Conservation (phyloP, 106 monocot genomes). For the Apostasia shenzhenica region DNA sequence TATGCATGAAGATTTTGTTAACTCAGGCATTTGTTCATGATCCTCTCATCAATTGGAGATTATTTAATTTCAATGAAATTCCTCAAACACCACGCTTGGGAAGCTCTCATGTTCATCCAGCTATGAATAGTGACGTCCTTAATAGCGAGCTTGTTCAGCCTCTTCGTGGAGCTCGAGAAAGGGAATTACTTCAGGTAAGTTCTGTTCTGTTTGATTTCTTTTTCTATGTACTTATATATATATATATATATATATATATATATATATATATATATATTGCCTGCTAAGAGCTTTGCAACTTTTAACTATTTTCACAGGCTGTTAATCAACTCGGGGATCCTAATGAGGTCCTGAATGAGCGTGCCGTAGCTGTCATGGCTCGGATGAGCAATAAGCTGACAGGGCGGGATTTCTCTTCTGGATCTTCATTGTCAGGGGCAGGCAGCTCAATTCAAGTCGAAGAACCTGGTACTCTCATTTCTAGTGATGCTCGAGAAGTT, state of each 20-base stretch:
- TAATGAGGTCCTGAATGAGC: constrained; percentile 87
- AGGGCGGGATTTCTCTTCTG: constrained; percentile 74
- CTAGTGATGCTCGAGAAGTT: constrained; percentile 55
- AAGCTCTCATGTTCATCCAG: constrained; percentile 46
- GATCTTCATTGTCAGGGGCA: constrained; percentile 36
- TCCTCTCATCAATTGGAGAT: constrained; percentile 95
- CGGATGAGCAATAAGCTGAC: constrained; percentile 94
- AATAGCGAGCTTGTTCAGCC: constrained; percentile 68
- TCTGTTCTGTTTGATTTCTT: not conserved
- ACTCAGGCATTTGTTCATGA: constrained; percentile 98
- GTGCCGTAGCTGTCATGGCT: constrained; percentile 82
- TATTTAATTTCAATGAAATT: constrained; percentile 98
- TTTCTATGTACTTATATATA: too few relatives aligned
- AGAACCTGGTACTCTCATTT: constrained; percentile 26
- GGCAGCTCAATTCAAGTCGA: constrained; percentile 27
- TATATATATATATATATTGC: too few relatives aligned
- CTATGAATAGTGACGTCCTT: constrained; percentile 57
- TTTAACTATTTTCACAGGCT: constrained; percentile 33
- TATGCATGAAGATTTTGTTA: not conserved
- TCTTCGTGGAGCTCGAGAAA: constrained; percentile 80
- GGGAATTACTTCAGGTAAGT: constrained; percentile 76
- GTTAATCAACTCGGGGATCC: constrained; percentile 95
- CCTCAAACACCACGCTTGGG: constrained; percentile 74
- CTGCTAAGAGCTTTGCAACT: too few relatives aligned
- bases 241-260: too few relatives aligned